Evolutionary conservation across 345 rosid genomes (phyloP), one percentile per base, ranked within the genome.

Genomic region (Boechera stricta): DNA sequence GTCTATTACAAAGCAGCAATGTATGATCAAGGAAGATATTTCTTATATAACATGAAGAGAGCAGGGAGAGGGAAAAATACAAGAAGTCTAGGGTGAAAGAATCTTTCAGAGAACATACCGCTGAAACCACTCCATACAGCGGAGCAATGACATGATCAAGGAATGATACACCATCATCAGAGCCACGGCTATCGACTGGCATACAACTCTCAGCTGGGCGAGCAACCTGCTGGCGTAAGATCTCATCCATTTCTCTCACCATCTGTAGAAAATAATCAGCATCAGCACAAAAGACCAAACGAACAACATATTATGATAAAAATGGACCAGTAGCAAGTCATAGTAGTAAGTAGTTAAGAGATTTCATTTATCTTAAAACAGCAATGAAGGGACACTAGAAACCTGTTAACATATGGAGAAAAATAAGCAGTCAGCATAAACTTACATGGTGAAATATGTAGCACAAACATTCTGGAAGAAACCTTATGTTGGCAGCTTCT

Each of bases 391-490:
- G 59, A 45, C 31, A n/a, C 26, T 35, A 62, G 28, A 77, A 21
- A 29, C 39, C 73, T 15, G 26, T 47, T 52, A 39, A 21, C 55
- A 78, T 38, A 41, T 26, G 53, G 59, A 67, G 67, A 44, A 68
- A 65, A 69, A 47, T 38, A 64, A 79, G 58, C 51, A 35, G 12
- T 52, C 55, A 55, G 28, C 67, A 55, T 32, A 31, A 51, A 82
- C 91, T 84, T 82, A 92, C 98, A 81, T 95, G 90, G 84, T 95
- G 99, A 82, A 92, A 95, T 78, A 95, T 89, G 87, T 95, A 91
- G 88, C 97, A 91, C 79, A 91, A 77, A 82, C 97, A 91, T 85
- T 91, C 97, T 26, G 97, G 97, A 86, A 91, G 90, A 79, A 86
- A 91, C 83, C 97, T 87, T 65, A 89, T 71, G 76, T 91, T 91